Conservation (phyloP, 2,329 filamentous ascomycete genomes). For the Xylaria sp. region DNA sequence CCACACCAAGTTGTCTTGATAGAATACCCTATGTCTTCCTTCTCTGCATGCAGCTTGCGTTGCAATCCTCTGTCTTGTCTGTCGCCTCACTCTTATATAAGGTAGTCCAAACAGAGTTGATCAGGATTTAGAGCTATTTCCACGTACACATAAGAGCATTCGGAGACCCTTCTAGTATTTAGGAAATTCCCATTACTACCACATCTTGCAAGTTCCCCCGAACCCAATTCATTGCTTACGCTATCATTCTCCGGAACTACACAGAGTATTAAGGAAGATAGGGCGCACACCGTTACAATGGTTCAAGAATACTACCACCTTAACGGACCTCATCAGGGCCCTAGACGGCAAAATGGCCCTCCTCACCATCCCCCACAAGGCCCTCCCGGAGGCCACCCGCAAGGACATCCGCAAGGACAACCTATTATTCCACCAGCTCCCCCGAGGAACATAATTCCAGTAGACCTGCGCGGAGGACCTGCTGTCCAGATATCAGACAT, state of each 20-base stretch:
- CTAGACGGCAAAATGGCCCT: conserved; percentile 3
- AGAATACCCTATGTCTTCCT: conserved; percentile 5
- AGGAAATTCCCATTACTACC: neutral
- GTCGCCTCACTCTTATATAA: conserved; percentile 17
- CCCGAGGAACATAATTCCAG: conserved; percentile 26
- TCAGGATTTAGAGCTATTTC: neutral
- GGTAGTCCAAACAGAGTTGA: neutral
- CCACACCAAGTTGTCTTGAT: conserved; percentile 1
- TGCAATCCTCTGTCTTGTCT: conserved; percentile 10
- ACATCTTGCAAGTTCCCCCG: conserved; percentile 16
- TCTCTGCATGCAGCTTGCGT: neutral
- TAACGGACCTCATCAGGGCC: conserved; percentile 9
- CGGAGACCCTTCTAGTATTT: neutral
- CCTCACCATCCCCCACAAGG: conserved; percentile 9
- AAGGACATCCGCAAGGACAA: conserved; percentile 21
- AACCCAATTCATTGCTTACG: neutral
- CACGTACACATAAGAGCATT: conserved; percentile 16
- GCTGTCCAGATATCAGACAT: conserved; percentile 51
- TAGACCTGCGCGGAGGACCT: conserved; percentile 21
- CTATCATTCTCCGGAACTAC: neutral
- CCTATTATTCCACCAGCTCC: conserved; percentile 8
- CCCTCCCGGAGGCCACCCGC: neutral
- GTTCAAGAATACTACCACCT: conserved; percentile 6
- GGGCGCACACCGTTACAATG: conserved; percentile 3
- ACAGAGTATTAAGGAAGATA: neutral